Evolutionary conservation across 179 eudicot genomes (phyloP), one percentile per base, ranked within the genome.

Genomic region (Gypsophila paniculata): DNA sequence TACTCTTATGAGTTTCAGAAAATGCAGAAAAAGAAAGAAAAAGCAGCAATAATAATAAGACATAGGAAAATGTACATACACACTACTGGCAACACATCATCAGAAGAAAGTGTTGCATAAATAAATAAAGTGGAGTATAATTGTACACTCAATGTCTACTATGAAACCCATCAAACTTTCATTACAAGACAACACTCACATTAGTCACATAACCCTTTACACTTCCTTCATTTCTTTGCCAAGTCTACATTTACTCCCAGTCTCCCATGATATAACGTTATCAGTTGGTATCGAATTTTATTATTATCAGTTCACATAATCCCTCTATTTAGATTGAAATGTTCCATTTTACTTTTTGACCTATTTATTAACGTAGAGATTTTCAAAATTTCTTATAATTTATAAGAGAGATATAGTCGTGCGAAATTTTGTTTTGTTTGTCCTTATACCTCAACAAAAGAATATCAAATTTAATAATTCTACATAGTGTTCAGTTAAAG

Each of bases 161-260:
- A 61, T 74, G 80, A 77, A 73, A 63, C 39, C 75, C 83, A 76
- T 74, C 61, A 57, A 48, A 48, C 76, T 62, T 80, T 51, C 80
- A 80, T 80, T 76, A 80, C 32, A 76, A 59, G 71, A 72, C 83
- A 80, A 80, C 62, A 63, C 17, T 9, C 46, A 61, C 65, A 68
- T 55, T n/a, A n/a, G n/a, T n/a, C n/a, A n/a, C n/a, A n/a, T n/a
- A n/a, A 64, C 52, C 68, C 51, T 29, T 29, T 29, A 1, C 10
- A n/a, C 29, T 10, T 21, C 39, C 36, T 61, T 61, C 29, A 32
- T 42, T 75, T 18, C 19, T 39, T 10, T 17, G 38, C 68, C 51
- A 34, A 10, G 53, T 72, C 63, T 38, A 42, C 11, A 42, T 42
- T 42, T 42, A 55, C 11, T 64, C 8, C 9, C 46, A 15, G 19